These are phyloP conservation scores for Geranomyces michiganensis DNA, from an alignment of 192 early-diverging fungal species.

Conservation along the genomic window DNA sequence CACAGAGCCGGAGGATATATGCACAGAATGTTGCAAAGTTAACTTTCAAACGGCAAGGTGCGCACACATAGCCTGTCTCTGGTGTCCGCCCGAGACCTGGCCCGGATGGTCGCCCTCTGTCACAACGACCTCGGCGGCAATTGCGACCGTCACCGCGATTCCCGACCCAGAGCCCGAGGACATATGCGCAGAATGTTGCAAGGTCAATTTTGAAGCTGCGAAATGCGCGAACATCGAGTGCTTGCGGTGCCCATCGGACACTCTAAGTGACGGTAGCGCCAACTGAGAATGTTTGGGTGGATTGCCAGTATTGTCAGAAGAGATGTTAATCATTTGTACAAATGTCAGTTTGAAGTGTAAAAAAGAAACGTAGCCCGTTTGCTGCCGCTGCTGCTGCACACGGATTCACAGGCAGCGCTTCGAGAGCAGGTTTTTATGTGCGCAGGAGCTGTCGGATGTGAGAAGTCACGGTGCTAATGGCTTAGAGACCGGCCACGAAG, in stretches of 20 bases:
- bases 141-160: neutral
- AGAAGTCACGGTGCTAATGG: too few species aligned
- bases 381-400: too few species aligned
- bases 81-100: neutral
- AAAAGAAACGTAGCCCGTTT: too few species aligned
- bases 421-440: too few species aligned
- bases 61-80: neutral
- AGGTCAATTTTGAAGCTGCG: neutral
- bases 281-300: too few species aligned
- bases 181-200: neutral
- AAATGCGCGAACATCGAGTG: constrained; percentile 4
- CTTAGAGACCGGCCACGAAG: too few species aligned
- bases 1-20: too few species aligned
- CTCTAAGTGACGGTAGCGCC: neutral
- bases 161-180: neutral
- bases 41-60: neutral
- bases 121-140: neutral
- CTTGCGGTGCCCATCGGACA: neutral
- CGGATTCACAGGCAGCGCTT: too few species aligned
- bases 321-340: too few species aligned
- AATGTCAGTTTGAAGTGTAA: too few species aligned
- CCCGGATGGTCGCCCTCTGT: neutral
- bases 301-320: too few species aligned
- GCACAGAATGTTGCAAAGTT: neutral
- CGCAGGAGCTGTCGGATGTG: too few species aligned